Conservation (phyloP, 306 rosid species). For the Corylus americana region DNA sequence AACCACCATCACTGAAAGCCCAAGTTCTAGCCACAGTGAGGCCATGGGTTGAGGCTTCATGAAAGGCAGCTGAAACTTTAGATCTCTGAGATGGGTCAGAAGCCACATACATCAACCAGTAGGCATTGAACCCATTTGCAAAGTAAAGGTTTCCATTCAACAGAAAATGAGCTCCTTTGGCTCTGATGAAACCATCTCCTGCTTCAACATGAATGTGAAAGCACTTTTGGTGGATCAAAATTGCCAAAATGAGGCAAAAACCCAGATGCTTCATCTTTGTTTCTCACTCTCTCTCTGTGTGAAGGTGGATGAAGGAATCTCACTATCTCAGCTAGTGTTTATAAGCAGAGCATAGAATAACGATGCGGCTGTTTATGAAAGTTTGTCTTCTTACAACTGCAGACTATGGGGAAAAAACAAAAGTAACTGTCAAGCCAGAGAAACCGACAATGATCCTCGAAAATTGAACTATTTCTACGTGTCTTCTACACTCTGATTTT, state of each 20-base stretch:
- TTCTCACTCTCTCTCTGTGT: constrained; percentile 8
- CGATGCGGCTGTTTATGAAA: constrained; percentile 12
- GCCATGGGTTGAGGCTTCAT: constrained; percentile 70
- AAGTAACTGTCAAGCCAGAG: not conserved
- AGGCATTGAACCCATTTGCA: constrained; percentile 92
- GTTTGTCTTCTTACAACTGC: constrained; percentile 34
- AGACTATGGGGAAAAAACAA: not conserved
- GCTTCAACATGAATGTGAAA: constrained; percentile 49
- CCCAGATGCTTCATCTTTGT: constrained; percentile 57
- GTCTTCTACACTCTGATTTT: not conserved
- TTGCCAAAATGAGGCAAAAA: constrained; percentile 41
- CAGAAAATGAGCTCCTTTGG: constrained; percentile 67
- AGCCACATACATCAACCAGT: constrained; percentile 87
- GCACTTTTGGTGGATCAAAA: constrained; percentile 44
- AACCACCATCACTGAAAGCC: constrained; percentile 95
- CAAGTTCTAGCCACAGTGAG: constrained; percentile 92
- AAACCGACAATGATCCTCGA: constrained; percentile 1
- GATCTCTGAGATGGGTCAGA: constrained; percentile 83
- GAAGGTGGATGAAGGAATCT: constrained; percentile 11
- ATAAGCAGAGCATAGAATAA: constrained; percentile 23
- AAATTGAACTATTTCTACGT: not conserved
- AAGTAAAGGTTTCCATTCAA: constrained; percentile 73
- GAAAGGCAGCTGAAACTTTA: constrained; percentile 67
- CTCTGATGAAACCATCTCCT: constrained; percentile 66
- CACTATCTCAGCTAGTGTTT: constrained; percentile 6